These are phyloP conservation scores for Hirschioporus abietinus DNA, from an alignment of 768 basidiomycete genomes.

Conservation along the genomic window DNA sequence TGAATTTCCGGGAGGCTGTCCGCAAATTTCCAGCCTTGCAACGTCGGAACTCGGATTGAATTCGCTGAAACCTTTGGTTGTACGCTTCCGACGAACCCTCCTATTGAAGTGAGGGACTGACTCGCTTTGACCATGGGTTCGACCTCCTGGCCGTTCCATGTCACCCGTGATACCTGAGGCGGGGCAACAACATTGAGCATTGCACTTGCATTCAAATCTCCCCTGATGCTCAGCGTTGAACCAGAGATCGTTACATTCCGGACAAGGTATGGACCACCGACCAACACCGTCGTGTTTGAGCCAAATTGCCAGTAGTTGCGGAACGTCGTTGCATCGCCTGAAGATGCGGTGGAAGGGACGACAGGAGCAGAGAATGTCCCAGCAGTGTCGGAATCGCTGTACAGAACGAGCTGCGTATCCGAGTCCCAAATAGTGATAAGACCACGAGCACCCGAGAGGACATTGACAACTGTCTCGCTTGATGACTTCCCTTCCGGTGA, in stretches of 20 bases:
- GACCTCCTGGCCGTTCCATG: slow-evolving; percentile 65
- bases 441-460: slow-evolving; percentile 52
- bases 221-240: slow-evolving; percentile 46
- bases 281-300: slow-evolving; percentile 59
- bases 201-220: slow-evolving; percentile 60
- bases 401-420: slow-evolving; percentile 60
- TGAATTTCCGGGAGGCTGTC: slow-evolving; percentile 72
- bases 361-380: slow-evolving; percentile 75
- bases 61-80: slow-evolving; percentile 23
- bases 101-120: slow-evolving; percentile 18
- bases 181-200: slow-evolving; percentile 63
- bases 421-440: slow-evolving; percentile 65
- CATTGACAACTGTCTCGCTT: slow-evolving; percentile 39
- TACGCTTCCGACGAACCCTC: slow-evolving; percentile 46
- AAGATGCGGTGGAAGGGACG: slow-evolving; percentile 25
- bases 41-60: slow-evolving; percentile 37
- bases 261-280: slow-evolving; percentile 42
- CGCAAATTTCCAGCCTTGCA: slow-evolving; percentile 64
- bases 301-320: slow-evolving; percentile 68
- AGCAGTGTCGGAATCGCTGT: slow-evolving; percentile 58
- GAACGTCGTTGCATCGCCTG: slow-evolving; percentile 25
- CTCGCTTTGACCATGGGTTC: slow-evolving; percentile 30
- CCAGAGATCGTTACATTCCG: slow-evolving; percentile 33
- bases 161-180: slow-evolving; percentile 41
- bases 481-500: slow-evolving; percentile 11